Base-by-base conservation (phyloP, 2,329 filamentous ascomycete genomes). In the Aspergillus sp. region DNA sequence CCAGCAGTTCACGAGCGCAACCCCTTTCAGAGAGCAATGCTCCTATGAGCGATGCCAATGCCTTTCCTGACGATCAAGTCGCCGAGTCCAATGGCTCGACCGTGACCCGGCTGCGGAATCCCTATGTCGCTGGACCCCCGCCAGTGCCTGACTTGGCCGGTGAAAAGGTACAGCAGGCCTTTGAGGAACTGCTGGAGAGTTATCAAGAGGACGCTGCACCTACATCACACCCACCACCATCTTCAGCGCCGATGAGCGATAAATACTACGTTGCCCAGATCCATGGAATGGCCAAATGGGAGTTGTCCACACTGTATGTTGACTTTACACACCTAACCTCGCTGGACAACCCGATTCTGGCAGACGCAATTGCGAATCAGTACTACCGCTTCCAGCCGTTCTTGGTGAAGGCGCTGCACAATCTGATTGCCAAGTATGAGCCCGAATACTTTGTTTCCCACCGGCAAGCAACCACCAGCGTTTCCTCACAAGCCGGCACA, bases 351-450 rank as follows among this genome's bases (percentile, higher is more conserved):
- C 91, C 91, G 57, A 89, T 91, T 61, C 82, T 99, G 56, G 92
- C 94, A 47, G 89, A 92, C 64, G 94, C 92, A 54, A 90, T 98
- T 64, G 90, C 93, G 67, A 89, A 88, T 70, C 91, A 96, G 73
- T 98, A 97, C 82, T 98, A 97, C 78, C 91, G 95, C 68, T 97
- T 97, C 75, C 84, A 96, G 25, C 95, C 95, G 3, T 99, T 95
- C 76, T 86, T 99, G 71, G 92, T 91, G 23, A 88, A 91, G 66
- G 93, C 90, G 28, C 82, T 99, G 48, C 93, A 99, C 80, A 96
- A 93, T 72, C 87, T 96, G 78, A 96, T 99, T 70, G 90, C 92
- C 68, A 96, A 96, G 80, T 90, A 97, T 79, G 94, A 97, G 77
- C 92, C 95, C 5, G 86, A 91, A 74, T 99, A 98, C 80, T 98